These are phyloP conservation scores for Candida pseudoglaebosa DNA, from an alignment of 805 yeast genomes.

Conservation along the genomic window DNA sequence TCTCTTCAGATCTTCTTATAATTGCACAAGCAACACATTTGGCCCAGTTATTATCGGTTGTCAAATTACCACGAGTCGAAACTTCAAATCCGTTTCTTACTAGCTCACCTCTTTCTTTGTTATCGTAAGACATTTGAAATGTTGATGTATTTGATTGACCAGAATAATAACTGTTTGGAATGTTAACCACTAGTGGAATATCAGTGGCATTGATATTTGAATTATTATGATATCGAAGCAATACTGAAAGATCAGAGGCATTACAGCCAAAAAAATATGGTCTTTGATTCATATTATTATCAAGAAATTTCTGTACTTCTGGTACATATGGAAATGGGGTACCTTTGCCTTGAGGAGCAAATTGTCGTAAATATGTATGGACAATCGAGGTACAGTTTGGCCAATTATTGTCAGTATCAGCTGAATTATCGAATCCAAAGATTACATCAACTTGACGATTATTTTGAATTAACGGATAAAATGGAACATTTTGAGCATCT, in stretches of 20 bases:
- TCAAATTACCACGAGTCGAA: conserved; percentile 60
- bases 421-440: conserved; percentile 37
- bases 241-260: conserved; percentile 56
- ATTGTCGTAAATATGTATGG: conserved; percentile 33
- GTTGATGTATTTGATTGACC: conserved; percentile 71
- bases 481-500: conserved; percentile 36
- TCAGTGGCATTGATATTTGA: conserved; percentile 23
- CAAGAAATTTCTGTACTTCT: conserved; percentile 55
- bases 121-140: conserved; percentile 57
- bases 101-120: conserved; percentile 54
- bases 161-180: conserved; percentile 68
- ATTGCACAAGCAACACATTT: conserved; percentile 82
- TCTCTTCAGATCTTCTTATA: conserved; percentile 72
- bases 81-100: conserved; percentile 73
- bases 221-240: conserved; percentile 6
- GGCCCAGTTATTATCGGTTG: conserved; percentile 65
- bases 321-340: conserved; percentile 82
- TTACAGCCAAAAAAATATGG: conserved; percentile 87
- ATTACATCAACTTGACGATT: conserved; percentile 30
- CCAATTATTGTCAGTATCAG: conserved; percentile 30
- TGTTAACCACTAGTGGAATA: conserved; percentile 76
- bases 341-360: conserved; percentile 44
- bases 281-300: conserved; percentile 55
- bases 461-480: conserved; percentile 34
- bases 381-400: conserved; percentile 36